These are phyloP conservation scores for Poronia punctata DNA, from an alignment of 495 filamentous ascomycete species.

Conservation along the genomic window DNA sequence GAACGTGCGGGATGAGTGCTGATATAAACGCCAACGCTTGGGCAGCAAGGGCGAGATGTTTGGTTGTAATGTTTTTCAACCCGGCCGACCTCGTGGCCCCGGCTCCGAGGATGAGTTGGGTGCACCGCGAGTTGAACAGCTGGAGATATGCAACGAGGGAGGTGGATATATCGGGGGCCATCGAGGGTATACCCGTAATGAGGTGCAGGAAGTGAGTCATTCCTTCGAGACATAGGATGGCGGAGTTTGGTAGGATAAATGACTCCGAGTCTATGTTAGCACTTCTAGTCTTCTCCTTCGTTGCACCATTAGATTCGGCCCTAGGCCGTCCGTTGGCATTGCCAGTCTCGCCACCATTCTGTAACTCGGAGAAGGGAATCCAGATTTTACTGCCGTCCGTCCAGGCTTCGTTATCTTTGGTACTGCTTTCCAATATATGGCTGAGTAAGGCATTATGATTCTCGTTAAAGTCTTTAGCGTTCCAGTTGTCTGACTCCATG, in stretches of 20 bases:
- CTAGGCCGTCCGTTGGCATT: slow-evolving; percentile 23
- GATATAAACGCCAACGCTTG: slow-evolving; percentile 87
- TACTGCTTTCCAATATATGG: slow-evolving; percentile 71
- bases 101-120: slow-evolving; percentile 89
- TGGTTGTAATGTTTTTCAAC: slow-evolving; percentile 92
- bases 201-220: slow-evolving; percentile 78
- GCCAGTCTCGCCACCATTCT: slow-evolving; percentile 20
- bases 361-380: slow-evolving; percentile 43
- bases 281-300: slow-evolving; percentile 60
- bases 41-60: slow-evolving; percentile 86
- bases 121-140: slow-evolving; percentile 89
- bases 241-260: slow-evolving; percentile 80
- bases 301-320: slow-evolving; percentile 42
- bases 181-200: slow-evolving; percentile 74
- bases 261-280: slow-evolving; percentile 79
- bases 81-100: slow-evolving; percentile 88
- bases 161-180: slow-evolving; percentile 74
- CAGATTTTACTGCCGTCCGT: slow-evolving; percentile 62
- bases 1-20: slow-evolving; percentile 78
- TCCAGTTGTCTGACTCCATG: slow-evolving; percentile 90
- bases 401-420: slow-evolving; percentile 73
- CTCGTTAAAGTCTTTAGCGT: slow-evolving; percentile 76
- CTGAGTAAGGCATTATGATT: slow-evolving; percentile 54
- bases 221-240: slow-evolving; percentile 67
- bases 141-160: slow-evolving; percentile 60